phyloP scores from a whole-genome alignment of 2,329 filamentous ascomycete species.

The Fonsecaea nubica region DNA sequence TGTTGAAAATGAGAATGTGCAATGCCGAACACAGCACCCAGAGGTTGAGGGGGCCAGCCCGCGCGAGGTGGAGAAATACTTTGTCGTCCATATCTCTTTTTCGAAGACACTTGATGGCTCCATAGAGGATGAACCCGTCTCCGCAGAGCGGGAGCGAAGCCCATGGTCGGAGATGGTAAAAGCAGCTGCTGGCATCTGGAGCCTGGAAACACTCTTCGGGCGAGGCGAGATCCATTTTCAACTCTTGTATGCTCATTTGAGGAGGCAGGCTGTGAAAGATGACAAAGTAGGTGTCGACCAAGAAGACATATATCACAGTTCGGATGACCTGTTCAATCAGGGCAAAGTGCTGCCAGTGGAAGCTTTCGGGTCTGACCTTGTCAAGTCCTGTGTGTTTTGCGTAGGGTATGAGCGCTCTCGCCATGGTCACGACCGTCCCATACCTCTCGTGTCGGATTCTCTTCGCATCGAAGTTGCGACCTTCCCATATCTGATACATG shows the following conservation, averaged over 20 bases:
- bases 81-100: constrained; percentile 24
- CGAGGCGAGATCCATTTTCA: constrained; percentile 41
- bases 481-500: constrained; percentile 10
- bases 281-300: constrained; percentile 43
- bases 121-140: no score
- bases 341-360: constrained; percentile 32
- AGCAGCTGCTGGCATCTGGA: constrained; percentile 38
- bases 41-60: not conserved
- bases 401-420: no score
- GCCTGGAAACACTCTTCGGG: constrained; percentile 44
- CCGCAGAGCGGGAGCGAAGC: no score
- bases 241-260: constrained; percentile 41
- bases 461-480: not conserved
- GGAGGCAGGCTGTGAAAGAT: constrained; percentile 44
- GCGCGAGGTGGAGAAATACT: not conserved
- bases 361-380: not conserved
- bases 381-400: no score
- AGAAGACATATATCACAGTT: constrained; percentile 41
- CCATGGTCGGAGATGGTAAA: constrained; percentile 16
- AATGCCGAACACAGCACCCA: not conserved
- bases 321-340: constrained; percentile 42
- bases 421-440: constrained; percentile 6
- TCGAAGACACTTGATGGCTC: no score
- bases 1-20: constrained; percentile 15
- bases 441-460: constrained; percentile 9